Percentiles rank a stretch among this genome's conserved stretches.
Conservation (phyloP, 148 eudicot species). For the Oxyria digyna region DNA sequence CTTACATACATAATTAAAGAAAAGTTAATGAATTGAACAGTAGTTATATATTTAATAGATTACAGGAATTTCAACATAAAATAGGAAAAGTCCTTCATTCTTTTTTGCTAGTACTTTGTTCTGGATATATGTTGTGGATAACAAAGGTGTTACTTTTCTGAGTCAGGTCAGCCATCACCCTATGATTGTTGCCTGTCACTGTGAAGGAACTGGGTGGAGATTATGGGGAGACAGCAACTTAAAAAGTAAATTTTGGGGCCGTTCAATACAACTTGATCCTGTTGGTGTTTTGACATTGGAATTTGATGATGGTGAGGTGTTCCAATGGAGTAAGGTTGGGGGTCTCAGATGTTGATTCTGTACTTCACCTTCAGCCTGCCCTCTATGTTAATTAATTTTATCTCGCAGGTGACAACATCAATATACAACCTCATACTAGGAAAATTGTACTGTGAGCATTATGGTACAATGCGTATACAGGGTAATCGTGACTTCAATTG, state of each 20-base stretch:
- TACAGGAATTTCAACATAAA: no score
- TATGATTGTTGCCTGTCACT: conserved; percentile 3
- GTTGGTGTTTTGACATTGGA: conserved; percentile 6
- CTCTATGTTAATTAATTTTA: not conserved
- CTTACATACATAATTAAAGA: no score
- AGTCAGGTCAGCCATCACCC: no score
- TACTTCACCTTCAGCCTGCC: not conserved
- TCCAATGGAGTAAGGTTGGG: conserved; percentile 11
- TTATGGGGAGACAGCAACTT: conserved; percentile 10
- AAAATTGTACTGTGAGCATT: conserved; percentile 8
- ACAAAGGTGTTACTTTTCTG: no score
- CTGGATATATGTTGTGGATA: no score
- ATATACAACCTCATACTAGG: conserved; percentile 10
- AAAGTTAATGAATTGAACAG: no score
- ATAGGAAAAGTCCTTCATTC: no score
- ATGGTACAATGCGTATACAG: conserved; percentile 9
- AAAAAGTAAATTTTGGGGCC: conserved; percentile 9
- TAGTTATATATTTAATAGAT: no score
- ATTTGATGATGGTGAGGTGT: conserved; percentile 9
- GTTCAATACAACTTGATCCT: conserved; percentile 7
- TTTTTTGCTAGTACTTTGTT: no score
- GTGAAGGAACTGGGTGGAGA: conserved; percentile 9
- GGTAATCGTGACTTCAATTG: conserved; percentile 1
- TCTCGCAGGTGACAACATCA: conserved; percentile 5
- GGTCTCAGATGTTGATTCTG: not conserved